phyloP scores from a whole-genome alignment of 306 rosid genomes.

The Adenanthera pavonina region DNA sequence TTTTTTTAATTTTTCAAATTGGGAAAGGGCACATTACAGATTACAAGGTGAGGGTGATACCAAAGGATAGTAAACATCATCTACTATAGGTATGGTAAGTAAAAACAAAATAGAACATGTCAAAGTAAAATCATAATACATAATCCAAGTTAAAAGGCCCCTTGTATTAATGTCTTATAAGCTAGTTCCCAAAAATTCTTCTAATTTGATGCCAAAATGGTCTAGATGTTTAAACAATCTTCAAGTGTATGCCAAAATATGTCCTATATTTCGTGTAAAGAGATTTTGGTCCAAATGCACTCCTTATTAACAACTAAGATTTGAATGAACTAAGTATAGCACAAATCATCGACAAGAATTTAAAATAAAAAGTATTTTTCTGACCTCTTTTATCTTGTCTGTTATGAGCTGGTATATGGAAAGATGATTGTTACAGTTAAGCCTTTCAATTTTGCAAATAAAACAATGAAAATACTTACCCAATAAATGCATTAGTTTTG shows the following conservation, averaged over 20 bases:
- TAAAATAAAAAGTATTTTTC: conserved; percentile 12
- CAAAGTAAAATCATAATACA: no score
- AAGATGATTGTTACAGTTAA: conserved; percentile 91
- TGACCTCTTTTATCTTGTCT: conserved; percentile 82
- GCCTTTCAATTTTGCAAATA: conserved; percentile 63
- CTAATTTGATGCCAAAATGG: conserved; percentile 22
- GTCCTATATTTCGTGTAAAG: background rate
- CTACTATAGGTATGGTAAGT: no score
- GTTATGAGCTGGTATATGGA: conserved; percentile 81
- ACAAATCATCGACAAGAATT: conserved; percentile 23
- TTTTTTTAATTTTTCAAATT: no score
- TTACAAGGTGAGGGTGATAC: no score
- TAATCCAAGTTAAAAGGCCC: no score
- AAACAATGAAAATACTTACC: conserved; percentile 59
- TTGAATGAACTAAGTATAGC: conserved; percentile 17
- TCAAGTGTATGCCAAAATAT: background rate
- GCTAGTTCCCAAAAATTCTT: conserved; percentile 25
- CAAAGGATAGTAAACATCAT: no score
- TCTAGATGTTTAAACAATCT: conserved; percentile 11
- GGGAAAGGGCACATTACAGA: no score
- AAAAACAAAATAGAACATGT: no score
- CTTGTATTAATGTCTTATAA: no score
- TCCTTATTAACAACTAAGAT: background rate
- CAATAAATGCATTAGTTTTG: conserved; percentile 84
- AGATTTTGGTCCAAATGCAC: background rate